Base-by-base conservation (phyloP, 345 rosid species). In the Melastoma malabathricum region DNA sequence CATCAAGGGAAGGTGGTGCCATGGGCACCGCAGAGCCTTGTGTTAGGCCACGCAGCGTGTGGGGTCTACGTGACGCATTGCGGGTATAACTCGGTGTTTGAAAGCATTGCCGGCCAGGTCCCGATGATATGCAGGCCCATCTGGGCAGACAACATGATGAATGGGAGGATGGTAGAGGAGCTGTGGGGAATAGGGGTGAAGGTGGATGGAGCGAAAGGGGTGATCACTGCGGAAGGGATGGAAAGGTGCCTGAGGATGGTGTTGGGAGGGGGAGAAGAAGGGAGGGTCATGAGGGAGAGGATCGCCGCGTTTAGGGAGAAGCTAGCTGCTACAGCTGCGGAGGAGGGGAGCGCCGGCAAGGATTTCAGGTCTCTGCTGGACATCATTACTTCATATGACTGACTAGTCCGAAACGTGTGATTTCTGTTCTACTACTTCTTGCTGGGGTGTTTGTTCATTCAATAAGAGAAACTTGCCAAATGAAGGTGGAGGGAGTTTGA, bases 71-170 rank as follows among this genome's bases (percentile, higher is more conserved):
- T 79, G 64, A 76, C 75, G 2, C 81, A 76, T 43, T 61, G 77
- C 39, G 87, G 89, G n/a, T 68, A 71, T 57, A 73, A 70, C 67
- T 79, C 79, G 0, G 67, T 77, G 64, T 20, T 65, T 5, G 83
- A 79, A 64, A 79, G 89, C 22, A 52, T 79, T 0, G 63, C 69
- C 0, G 69, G 74, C 10, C 77, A 66, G 15, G 81, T 85, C 14
- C 83, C 84, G 0, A 72, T 85, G 87, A 79, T 82, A 7, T 68
- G 83, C 59, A 62, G 79, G 45, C 81, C 90, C 0, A 16, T 77
- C 43, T 78, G 75, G 3, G 84, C 66, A 0, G 90, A 80, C 47
- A 79, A 75, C 41, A 44, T 66, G 61, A 43, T 80, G 8, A 72
- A 65, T 16, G 75, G 62, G n/a, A 67, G 79, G 53, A 52, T 70